phyloP scores from a whole-genome alignment of 768 basidiomycete species.

The Leccinum disarticulatum region DNA sequence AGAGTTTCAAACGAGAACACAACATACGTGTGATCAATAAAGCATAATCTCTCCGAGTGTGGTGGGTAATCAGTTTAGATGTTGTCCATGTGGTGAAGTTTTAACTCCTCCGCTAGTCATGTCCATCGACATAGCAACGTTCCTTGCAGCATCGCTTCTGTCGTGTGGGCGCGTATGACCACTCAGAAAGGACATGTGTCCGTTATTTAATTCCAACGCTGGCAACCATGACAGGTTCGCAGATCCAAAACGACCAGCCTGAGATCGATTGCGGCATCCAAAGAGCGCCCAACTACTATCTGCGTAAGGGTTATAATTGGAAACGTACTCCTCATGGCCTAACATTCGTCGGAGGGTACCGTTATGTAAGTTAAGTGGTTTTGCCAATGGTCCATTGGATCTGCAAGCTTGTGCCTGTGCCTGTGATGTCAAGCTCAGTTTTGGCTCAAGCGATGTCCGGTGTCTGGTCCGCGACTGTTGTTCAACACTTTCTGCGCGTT shows the following conservation, averaged over 20 bases:
- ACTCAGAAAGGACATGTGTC: background rate
- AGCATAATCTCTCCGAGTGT: slow-evolving; percentile 18
- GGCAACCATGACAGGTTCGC: background rate
- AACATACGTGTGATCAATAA: slow-evolving; percentile 61
- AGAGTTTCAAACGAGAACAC: slow-evolving; percentile 75
- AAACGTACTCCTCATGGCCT: background rate
- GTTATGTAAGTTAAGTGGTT: background rate
- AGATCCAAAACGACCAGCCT: background rate
- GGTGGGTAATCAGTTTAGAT: slow-evolving; percentile 1
- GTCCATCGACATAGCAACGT: background rate
- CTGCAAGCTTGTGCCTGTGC: slow-evolving; percentile 1
- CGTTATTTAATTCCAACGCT: background rate
- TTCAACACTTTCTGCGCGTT: background rate
- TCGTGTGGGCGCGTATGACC: background rate
- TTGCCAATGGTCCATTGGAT: background rate
- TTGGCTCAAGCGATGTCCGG: slow-evolving; percentile 2
- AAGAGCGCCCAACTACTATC: background rate
- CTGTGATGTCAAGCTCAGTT: slow-evolving; percentile 8
- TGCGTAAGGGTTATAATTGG: background rate
- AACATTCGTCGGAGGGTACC: background rate
- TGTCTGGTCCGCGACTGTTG: background rate
- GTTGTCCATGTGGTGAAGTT: slow-evolving; percentile 2
- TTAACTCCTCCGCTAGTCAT: background rate
- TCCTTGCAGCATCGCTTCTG: background rate
- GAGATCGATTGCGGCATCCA: background rate